phyloP scores from a whole-genome alignment of 768 basidiomycete species.

The Thelephora ganbajun region DNA sequence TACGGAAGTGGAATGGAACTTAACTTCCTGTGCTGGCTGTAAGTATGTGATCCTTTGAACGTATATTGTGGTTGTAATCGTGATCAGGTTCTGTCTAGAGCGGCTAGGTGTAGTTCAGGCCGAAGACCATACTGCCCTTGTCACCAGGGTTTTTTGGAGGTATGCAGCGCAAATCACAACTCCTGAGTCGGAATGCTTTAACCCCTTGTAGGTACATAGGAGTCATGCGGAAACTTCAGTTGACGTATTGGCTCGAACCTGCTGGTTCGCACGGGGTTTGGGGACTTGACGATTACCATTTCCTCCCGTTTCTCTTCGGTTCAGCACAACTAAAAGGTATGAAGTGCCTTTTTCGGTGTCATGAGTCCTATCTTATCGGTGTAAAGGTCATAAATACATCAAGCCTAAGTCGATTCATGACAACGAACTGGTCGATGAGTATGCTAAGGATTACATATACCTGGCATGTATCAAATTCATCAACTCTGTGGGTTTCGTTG shows the following conservation, averaged over 20 bases:
- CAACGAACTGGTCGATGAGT: slow-evolving; percentile 82
- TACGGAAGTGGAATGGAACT: slow-evolving; percentile 99
- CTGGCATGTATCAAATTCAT: slow-evolving; percentile 92
- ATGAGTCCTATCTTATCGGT: background rate
- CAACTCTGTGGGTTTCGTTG: slow-evolving; percentile 54
- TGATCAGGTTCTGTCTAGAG: slow-evolving; percentile 62
- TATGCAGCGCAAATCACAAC: slow-evolving; percentile 15
- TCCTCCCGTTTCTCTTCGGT: slow-evolving; percentile 83
- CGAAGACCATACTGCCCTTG: slow-evolving; percentile 61
- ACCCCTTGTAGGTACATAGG: slow-evolving; percentile 42
- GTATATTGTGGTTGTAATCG: background rate
- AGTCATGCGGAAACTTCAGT: slow-evolving; percentile 78
- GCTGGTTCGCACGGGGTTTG: slow-evolving; percentile 99
- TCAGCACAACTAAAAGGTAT: slow-evolving; percentile 61
- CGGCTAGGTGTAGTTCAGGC: slow-evolving; percentile 48
- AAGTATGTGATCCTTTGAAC: slow-evolving; percentile 16
- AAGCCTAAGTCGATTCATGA: slow-evolving; percentile 90
- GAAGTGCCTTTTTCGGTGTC: background rate
- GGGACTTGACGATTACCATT: slow-evolving; percentile 96
- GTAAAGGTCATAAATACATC: slow-evolving; percentile 73
- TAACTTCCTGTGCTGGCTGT: slow-evolving; percentile 97
- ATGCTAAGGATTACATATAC: slow-evolving; percentile 89
- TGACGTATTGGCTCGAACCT: slow-evolving; percentile 93
- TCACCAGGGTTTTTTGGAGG: slow-evolving; percentile 85
- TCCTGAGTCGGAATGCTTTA: background rate